phyloP scores from a whole-genome alignment of 2,329 filamentous ascomycete genomes.

The Herpotrichia juniperi region DNA sequence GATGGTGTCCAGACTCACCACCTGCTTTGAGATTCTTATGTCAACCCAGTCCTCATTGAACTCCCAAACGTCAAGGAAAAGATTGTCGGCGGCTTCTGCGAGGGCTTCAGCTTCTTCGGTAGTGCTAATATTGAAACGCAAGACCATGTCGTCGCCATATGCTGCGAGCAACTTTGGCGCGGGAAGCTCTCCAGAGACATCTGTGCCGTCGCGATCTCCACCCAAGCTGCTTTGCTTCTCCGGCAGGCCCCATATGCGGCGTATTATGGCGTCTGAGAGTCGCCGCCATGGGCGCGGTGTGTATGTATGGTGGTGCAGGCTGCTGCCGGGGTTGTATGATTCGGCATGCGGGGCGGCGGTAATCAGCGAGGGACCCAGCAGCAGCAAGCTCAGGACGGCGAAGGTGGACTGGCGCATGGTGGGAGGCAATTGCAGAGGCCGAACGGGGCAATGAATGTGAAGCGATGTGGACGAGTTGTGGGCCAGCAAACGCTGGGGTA shows the following conservation, averaged over 20 bases:
- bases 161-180: slow-evolving; percentile 44
- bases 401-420: slow-evolving; percentile 36
- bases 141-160: slow-evolving; percentile 83
- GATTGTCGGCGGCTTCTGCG: slow-evolving; percentile 72
- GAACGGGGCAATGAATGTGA: neutral
- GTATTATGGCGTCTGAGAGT: slow-evolving; percentile 44
- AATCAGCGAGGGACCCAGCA: slow-evolving; percentile 32
- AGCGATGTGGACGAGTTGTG: no score
- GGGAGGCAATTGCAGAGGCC: slow-evolving; percentile 4
- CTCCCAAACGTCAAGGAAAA: slow-evolving; percentile 91
- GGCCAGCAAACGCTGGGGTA: slow-evolving; percentile 3
- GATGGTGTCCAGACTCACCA: slow-evolving; percentile 58
- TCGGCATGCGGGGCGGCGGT: slow-evolving; percentile 39
- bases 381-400: slow-evolving; percentile 35
- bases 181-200: slow-evolving; percentile 11
- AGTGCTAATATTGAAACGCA: slow-evolving; percentile 82
- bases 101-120: slow-evolving; percentile 72
- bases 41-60: slow-evolving; percentile 83
- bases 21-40: slow-evolving; percentile 76
- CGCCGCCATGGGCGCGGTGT: slow-evolving; percentile 42
- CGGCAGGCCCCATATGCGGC: slow-evolving; percentile 36
- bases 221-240: slow-evolving; percentile 21
- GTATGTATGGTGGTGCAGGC: slow-evolving; percentile 19
- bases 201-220: neutral
- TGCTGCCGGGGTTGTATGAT: slow-evolving; percentile 14